Conservation (phyloP, 2,329 filamentous ascomycete species). For the Trichoderma pleuroti region DNA sequence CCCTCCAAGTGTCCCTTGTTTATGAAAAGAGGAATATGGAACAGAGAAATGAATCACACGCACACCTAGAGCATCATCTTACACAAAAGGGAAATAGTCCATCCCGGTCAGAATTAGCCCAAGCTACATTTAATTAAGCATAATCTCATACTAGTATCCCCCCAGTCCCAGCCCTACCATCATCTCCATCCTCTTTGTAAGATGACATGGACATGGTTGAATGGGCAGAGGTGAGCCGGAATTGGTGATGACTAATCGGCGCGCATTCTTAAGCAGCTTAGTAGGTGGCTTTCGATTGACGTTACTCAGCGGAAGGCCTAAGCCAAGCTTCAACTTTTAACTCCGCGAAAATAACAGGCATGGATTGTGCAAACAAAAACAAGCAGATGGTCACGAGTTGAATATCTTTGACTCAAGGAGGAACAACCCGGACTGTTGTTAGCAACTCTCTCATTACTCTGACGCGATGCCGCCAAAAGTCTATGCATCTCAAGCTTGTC, state of each 20-base stretch:
- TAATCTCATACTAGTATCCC: neutral
- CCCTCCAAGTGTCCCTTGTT: too few relatives aligned
- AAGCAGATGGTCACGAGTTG: neutral
- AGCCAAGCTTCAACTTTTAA: neutral
- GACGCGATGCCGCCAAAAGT: neutral
- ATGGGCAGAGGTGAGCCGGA: neutral
- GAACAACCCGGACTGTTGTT: too few relatives aligned
- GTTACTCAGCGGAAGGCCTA: neutral
- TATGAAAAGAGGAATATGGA: neutral
- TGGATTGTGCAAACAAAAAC: neutral
- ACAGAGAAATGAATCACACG: neutral
- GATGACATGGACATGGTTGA: neutral
- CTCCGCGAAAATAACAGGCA: neutral
- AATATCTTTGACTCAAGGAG: neutral
- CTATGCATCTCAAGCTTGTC: constrained; percentile 7
- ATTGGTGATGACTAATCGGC: constrained; percentile 1
- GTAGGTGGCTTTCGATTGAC: neutral
- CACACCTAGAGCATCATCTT: too few relatives aligned
- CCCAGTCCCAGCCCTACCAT: neutral
- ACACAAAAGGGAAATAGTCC: neutral
- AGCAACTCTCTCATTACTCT: neutral
- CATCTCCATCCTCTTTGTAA: neutral
- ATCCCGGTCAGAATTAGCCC: neutral
- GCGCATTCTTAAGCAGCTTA: neutral
- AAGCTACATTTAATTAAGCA: neutral